Evolutionary conservation across 176 grass and related monocot genomes (phyloP), one percentile per base, ranked within the genome.

Genomic region (Eleusine coracana): DNA sequence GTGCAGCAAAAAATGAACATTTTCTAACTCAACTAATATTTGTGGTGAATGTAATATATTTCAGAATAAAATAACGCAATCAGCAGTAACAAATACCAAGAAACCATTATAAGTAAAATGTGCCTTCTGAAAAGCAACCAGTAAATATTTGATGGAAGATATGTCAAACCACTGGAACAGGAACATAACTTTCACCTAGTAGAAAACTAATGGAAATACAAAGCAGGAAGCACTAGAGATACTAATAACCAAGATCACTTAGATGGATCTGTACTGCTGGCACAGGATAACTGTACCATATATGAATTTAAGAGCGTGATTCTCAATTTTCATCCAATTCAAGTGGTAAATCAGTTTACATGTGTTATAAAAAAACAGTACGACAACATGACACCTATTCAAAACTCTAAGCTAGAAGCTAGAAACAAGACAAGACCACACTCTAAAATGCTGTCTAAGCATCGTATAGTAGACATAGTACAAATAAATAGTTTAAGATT

Each of bases 261-360:
- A 66, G 1, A 12, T 50, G 27, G 44, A 39, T 36, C 29, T 80
- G 60, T 75, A 58, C 18, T 74, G 55, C 3, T 68, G 31, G 3
- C 28, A 49, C 41, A 44, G 41, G 41, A 9, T 85, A 61, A 48
- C 1, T 59, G 37, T 6, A 68, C 1, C 9, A 11, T 58, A 44
- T 86, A 46, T 17, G 39, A 12, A 71, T 55, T 55, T 34, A 34
- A 34, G 11, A 29, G 7, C 44, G 76, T 9, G 66, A 56, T 80
- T 34, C 61, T 59, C 38, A 46, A 5, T 58, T 86, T 75, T 55
- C 50, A 81, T 66, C 66, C 37, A 85, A 62, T 58, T 70, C 10
- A 9, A 71, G 27, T 68, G 7, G 61, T 2, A 6, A 66, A 66
- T 31, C 18, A 39, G 3, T 41, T 45, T 44, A 34, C 16, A 72